Conservation (phyloP, 2,329 filamentous ascomycete species). For the Cryphonectria parasitica region DNA sequence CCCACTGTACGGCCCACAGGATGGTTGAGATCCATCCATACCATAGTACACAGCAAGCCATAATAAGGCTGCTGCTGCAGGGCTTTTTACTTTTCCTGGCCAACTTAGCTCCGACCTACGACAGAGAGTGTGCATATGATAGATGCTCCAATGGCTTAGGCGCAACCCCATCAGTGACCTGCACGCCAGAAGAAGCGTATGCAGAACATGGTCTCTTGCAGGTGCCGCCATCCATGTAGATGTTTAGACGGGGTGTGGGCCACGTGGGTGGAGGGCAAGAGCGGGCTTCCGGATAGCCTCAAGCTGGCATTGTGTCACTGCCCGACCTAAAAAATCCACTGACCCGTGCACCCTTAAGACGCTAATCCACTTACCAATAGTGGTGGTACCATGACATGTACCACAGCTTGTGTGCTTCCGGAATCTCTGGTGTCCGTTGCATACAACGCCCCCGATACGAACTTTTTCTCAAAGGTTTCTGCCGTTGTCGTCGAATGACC, state of each 20-base stretch:
- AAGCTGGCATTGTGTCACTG: background rate
- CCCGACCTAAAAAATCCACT: background rate
- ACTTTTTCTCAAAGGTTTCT: background rate
- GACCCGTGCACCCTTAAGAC: background rate
- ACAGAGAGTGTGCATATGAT: background rate
- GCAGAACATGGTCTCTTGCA: conserved; percentile 12
- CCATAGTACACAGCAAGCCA: background rate
- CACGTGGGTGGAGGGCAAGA: conserved; percentile 14
- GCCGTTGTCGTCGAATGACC: conserved; percentile 5
- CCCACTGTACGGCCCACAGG: no score
- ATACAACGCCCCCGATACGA: background rate
- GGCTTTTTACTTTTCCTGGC: background rate
- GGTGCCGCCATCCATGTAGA: conserved; percentile 3
- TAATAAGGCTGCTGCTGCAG: background rate
- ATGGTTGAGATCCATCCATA: no score
- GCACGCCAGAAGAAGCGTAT: conserved; percentile 3
- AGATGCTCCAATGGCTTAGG: background rate
- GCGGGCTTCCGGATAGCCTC: conserved; percentile 6
- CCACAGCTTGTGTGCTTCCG: background rate
- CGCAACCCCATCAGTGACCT: conserved; percentile 1
- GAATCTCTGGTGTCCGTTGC: background rate
- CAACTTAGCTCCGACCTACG: background rate
- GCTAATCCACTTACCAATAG: background rate
- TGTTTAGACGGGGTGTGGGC: background rate
- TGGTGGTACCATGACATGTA: background rate